Evolutionary conservation across 164 flowering plant species (phyloP).

Genomic region (Macadamia integrifolia): DNA sequence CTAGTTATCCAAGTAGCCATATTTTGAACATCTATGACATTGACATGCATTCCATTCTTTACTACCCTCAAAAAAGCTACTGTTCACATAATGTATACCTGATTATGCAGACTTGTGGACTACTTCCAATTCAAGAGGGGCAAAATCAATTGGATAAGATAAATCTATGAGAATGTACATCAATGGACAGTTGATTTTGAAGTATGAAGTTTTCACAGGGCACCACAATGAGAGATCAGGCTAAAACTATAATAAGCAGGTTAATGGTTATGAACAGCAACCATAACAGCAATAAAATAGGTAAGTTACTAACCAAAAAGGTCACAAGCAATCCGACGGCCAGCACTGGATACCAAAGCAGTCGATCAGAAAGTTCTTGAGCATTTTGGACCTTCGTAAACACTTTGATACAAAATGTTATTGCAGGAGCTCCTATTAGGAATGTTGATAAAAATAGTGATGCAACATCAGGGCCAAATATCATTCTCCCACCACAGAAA

Average conservation of each 20-base stretch:
- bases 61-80: neutral
- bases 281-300: neutral
- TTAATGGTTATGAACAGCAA: neutral
- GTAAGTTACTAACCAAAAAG: conserved; percentile 44
- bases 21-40: no score
- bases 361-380: neutral
- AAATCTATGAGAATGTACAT: neutral
- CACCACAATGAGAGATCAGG: neutral
- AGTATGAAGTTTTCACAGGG: neutral
- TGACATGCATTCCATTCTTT: no score
- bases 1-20: no score
- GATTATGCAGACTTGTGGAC: neutral
- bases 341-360: conserved; percentile 36
- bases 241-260: neutral
- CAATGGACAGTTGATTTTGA: neutral
- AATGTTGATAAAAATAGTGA: conserved; percentile 53
- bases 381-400: conserved; percentile 24
- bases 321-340: conserved; percentile 41
- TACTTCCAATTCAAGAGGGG: neutral
- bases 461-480: conserved; percentile 91
- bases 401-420: conserved; percentile 50
- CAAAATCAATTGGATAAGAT: neutral
- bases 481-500: conserved; percentile 71
- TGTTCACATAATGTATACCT: no score
- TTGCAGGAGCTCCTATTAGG: conserved; percentile 72